phyloP scores from a whole-genome alignment of 2,329 filamentous ascomycete species.

The Hypoxylon sp. region DNA sequence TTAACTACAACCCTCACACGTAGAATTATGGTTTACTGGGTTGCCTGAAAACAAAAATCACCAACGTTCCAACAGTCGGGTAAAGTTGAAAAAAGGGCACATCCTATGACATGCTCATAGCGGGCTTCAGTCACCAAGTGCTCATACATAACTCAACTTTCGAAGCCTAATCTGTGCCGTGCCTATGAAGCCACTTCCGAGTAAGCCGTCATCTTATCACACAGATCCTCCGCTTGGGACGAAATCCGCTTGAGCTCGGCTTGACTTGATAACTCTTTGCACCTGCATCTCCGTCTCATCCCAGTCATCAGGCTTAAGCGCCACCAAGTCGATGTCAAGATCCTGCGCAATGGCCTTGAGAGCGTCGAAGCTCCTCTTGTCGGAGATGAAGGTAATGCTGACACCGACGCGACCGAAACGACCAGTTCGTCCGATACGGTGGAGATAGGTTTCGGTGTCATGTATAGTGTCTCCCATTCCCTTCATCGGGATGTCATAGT shows the following conservation, averaged over 20 bases:
- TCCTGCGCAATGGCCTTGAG: slow-evolving; percentile 84
- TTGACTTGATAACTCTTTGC: slow-evolving; percentile 83
- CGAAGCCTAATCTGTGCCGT: slow-evolving; percentile 14
- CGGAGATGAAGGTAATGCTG: slow-evolving; percentile 93
- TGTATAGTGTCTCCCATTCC: slow-evolving; percentile 83
- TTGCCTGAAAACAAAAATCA: slow-evolving; percentile 9
- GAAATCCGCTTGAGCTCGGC: slow-evolving; percentile 70
- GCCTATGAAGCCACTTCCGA: slow-evolving; percentile 5
- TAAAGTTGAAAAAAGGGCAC: slow-evolving; percentile 3
- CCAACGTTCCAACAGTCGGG: slow-evolving; percentile 7
- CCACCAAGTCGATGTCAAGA: slow-evolving; percentile 85
- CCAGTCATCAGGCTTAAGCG: slow-evolving; percentile 89
- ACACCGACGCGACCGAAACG: slow-evolving; percentile 97
- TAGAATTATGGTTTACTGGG: slow-evolving; percentile 23
- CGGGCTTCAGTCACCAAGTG: slow-evolving; percentile 11
- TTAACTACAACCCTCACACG: slow-evolving; percentile 43
- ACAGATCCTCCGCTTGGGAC: slow-evolving; percentile 56
- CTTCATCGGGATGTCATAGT: slow-evolving; percentile 89
- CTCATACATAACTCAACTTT: slow-evolving; percentile 15
- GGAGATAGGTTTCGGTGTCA: slow-evolving; percentile 95
- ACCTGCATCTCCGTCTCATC: slow-evolving; percentile 88
- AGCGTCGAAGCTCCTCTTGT: slow-evolving; percentile 83
- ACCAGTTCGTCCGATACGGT: slow-evolving; percentile 96
- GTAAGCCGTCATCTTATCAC: slow-evolving; percentile 30
- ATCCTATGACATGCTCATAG: slow-evolving; percentile 12